Conservation (phyloP, 495 filamentous ascomycete genomes). For the Delitschia confertaspora region DNA sequence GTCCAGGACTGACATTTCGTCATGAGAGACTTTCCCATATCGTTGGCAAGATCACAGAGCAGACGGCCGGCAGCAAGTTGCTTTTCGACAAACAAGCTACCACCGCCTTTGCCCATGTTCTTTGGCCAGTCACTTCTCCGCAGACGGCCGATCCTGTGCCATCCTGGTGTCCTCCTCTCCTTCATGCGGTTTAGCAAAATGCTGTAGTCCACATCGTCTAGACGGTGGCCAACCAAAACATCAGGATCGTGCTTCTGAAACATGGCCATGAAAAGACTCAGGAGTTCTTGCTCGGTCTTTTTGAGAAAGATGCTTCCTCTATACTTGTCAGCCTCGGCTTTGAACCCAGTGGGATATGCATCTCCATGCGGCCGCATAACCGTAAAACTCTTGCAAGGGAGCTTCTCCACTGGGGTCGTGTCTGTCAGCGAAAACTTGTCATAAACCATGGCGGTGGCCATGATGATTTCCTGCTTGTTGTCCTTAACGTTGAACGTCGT, state of each 20-base stretch:
- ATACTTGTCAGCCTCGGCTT: conserved; percentile 59
- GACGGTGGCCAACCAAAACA: conserved; percentile 87
- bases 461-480: conserved; percentile 92
- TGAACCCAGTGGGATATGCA: conserved; percentile 77
- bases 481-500: conserved; percentile 83
- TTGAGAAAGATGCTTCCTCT: conserved; percentile 67
- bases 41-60: conserved; percentile 89
- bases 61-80: conserved; percentile 82
- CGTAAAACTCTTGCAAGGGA: conserved; percentile 85
- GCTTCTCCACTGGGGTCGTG: conserved; percentile 75
- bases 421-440: conserved; percentile 81
- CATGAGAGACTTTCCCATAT: conserved; percentile 96
- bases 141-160: conserved; percentile 84
- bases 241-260: conserved; percentile 84
- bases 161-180: conserved; percentile 82
- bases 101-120: conserved; percentile 72
- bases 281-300: conserved; percentile 70
- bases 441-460: conserved; percentile 84
- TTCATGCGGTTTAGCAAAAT: conserved; percentile 78
- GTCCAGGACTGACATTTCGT: conserved; percentile 96
- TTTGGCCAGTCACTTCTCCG: conserved; percentile 79
- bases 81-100: conserved; percentile 85
- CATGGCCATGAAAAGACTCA: conserved; percentile 81
- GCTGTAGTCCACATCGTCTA: conserved; percentile 94
- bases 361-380: conserved; percentile 71